Evolutionary conservation across 1,139 yeast genomes (phyloP).

Genomic region (Saccharomyces hybrid): DNA sequence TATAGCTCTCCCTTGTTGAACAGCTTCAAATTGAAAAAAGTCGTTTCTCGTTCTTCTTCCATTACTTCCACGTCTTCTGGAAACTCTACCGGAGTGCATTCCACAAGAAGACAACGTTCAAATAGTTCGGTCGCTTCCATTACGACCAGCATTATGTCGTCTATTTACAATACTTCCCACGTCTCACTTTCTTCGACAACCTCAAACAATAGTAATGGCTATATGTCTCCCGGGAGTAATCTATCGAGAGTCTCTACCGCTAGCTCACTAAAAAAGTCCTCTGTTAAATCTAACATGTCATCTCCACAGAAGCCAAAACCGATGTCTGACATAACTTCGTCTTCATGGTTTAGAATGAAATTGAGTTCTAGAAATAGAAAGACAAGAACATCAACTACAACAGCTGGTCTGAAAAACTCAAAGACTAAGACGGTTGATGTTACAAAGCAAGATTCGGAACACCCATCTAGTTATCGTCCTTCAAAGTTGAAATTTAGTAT

Average conservation of each 20-base stretch:
- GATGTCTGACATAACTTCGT: neutral
- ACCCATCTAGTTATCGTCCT: neutral
- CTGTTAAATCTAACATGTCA: neutral
- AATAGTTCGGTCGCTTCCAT: constrained; percentile 17
- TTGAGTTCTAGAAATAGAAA: constrained; percentile 2
- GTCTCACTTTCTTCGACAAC: constrained; percentile 7
- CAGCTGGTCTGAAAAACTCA: neutral
- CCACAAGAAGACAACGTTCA: constrained; percentile 6
- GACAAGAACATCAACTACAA: neutral
- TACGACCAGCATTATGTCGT: constrained; percentile 20
- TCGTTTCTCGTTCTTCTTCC: constrained; percentile 18
- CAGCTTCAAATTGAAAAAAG: constrained; percentile 26
- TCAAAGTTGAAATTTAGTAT: neutral
- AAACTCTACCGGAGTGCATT: constrained; percentile 3
- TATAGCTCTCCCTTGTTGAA: constrained; percentile 38
- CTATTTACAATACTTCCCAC: constrained; percentile 13
- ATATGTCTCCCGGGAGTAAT: neutral
- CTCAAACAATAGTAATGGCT: neutral
- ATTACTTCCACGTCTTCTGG: constrained; percentile 15
- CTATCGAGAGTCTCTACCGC: neutral
- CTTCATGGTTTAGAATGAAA: constrained; percentile 6
- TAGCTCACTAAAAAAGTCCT: neutral
- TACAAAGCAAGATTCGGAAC: neutral
- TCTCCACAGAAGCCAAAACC: neutral
- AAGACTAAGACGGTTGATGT: neutral